Percentiles rank a stretch among this genome's conserved stretches.
Conservation (phyloP, 768 basidiomycete genomes). For the Suillus spraguei region DNA sequence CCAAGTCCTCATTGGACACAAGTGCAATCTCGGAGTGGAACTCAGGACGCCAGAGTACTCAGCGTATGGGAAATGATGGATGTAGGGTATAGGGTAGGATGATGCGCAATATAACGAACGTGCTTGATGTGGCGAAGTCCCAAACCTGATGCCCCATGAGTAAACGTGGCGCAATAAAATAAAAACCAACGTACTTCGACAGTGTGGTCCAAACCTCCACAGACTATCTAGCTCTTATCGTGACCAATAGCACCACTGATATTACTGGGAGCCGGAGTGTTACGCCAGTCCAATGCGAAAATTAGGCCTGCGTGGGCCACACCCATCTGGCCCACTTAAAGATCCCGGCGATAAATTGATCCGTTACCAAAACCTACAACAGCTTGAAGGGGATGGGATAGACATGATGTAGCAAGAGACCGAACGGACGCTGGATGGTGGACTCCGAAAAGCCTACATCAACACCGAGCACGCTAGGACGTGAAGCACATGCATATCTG, state of each 20-base stretch:
- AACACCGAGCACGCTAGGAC: not conserved
- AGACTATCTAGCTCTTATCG: conserved; percentile 70
- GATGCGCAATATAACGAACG: conserved; percentile 56
- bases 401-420: conserved; percentile 60
- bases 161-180: not conserved
- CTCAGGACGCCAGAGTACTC: conserved; percentile 74
- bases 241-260: conserved; percentile 16
- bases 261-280: conserved; percentile 27
- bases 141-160: conserved; percentile 53
- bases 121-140: conserved; percentile 50
- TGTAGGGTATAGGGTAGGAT: conserved; percentile 71
- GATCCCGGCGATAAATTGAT: conserved; percentile 77
- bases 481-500: conserved; percentile 61
- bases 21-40: conserved; percentile 77
- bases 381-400: conserved; percentile 67
- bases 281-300: conserved; percentile 74
- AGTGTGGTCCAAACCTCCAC: conserved; percentile 75
- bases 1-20: conserved; percentile 66
- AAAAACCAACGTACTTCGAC: conserved; percentile 57
- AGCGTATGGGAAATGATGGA: conserved; percentile 73
- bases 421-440: conserved; percentile 72
- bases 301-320: conserved; percentile 77
- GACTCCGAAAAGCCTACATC: conserved; percentile 72
- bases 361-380: conserved; percentile 72
- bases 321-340: conserved; percentile 76